These are phyloP conservation scores for Xylaria sp. DNA, from an alignment of 495 filamentous ascomycete genomes.

Conservation along the genomic window DNA sequence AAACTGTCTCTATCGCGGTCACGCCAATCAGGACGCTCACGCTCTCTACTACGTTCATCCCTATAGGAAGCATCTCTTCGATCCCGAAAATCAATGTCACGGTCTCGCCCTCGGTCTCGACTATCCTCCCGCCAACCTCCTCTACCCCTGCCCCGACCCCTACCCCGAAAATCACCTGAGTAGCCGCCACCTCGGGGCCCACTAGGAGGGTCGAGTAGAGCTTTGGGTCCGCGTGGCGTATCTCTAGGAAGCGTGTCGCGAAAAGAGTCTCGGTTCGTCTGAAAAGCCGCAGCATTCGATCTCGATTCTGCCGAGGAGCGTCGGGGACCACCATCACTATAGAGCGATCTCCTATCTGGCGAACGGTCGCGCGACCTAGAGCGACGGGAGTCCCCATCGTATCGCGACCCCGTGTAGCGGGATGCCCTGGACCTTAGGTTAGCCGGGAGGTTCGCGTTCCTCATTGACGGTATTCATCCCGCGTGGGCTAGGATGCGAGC, in stretches of 20 bases:
- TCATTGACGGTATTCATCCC: neutral
- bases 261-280: slow-evolving; percentile 57
- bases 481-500: neutral
- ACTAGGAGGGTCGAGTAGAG: slow-evolving; percentile 68
- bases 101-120: slow-evolving; percentile 65
- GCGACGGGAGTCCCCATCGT: slow-evolving; percentile 55
- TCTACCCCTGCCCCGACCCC: slow-evolving; percentile 56
- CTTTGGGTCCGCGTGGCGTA: slow-evolving; percentile 76
- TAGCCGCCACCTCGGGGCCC: slow-evolving; percentile 61
- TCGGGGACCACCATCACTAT: slow-evolving; percentile 56
- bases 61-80: slow-evolving; percentile 54
- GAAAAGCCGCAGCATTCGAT: slow-evolving; percentile 54
- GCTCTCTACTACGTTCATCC: slow-evolving; percentile 58
- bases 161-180: slow-evolving; percentile 54
- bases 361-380: slow-evolving; percentile 66
- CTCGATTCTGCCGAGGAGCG: slow-evolving; percentile 58
- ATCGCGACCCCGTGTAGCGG: slow-evolving; percentile 52
- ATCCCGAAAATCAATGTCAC: slow-evolving; percentile 63
- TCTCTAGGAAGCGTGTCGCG: slow-evolving; percentile 52
- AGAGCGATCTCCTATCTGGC: slow-evolving; percentile 60
- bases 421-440: slow-evolving; percentile 43
- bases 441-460: neutral
- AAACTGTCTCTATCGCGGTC: slow-evolving; percentile 53
- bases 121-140: slow-evolving; percentile 63
- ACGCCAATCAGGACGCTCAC: slow-evolving; percentile 50